Base-by-base conservation (phyloP, 164 flowering plant genomes). In the Tinospora cordifolia region DNA sequence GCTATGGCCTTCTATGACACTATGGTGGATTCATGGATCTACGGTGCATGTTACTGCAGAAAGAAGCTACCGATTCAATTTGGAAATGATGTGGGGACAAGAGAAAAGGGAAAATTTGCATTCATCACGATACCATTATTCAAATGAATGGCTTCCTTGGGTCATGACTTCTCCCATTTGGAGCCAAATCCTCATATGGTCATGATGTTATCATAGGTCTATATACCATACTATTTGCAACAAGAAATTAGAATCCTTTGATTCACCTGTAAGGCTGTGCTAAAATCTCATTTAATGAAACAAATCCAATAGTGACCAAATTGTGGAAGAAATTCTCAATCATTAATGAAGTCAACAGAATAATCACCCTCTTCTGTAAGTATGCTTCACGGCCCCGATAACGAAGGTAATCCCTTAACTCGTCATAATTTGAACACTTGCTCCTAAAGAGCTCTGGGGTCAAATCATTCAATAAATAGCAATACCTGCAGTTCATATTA, bases 371-470 rank as follows among this genome's bases (percentile, higher is more conserved):
- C 84, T 94, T 94, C 84, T 89, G 87, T 66, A 90, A 67, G 79
- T 94, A 94, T 69, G 97, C 97, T 81, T 94, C 97, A 39, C 92
- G 87, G 30, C 97, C 99, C 65, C 95, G 86, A 63, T 71, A 74
- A 54, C 74, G 93, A 75, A 94, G 95, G 79, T 90, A 90, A 60
- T 84, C 85, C 62, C 73, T 82, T 76, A 94, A 75, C 39, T 88
- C 92, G 71, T 86, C 91, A 68, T 90, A 92, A 70, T 70, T 85
- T 72, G 93, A 82, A 79, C 87, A 78, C 69, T 90, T 87, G 68
- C 79, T 85, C 62, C 73, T 80, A 77, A 94, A 69, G 70, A 87
- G 59, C 71, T 90, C 93, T 47, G 93, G 86, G 62, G 96, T 89
- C 81, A 94, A 76, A 82, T 94, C 96, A 81, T 83, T 80, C 84